A percentile compares a stretch with the other conserved stretches of the same genome.
These are phyloP conservation scores for Chlorella sp. DNA, from an alignment of 139 green algal species.

Conservation along the genomic window DNA sequence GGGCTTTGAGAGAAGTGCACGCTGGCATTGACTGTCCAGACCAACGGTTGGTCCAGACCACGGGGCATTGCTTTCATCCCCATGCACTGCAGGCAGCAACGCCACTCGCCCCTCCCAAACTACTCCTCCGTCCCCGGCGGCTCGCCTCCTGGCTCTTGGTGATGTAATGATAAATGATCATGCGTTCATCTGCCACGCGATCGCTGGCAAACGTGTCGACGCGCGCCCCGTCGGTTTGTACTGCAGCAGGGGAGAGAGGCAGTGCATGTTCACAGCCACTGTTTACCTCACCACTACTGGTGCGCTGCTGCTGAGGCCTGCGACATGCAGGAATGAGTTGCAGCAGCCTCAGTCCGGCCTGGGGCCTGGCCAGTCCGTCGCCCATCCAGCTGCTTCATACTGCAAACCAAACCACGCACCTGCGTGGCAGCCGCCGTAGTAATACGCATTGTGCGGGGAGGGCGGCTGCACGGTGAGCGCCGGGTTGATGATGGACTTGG, in stretches of 20 bases:
- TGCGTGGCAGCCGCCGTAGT: not conserved
- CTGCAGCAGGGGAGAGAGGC: not conserved
- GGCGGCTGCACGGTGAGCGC: constrained; percentile 5
- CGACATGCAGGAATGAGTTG: no score
- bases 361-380: no score
- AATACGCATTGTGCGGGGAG: constrained; percentile 11
- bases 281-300: no score
- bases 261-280: no score
- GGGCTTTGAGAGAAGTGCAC: no score
- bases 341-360: no score
- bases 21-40: no score
- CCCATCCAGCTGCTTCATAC: no score
- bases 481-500: constrained; percentile 1
- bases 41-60: no score
- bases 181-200: not conserved
- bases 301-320: no score
- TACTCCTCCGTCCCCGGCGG: not conserved
- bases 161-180: constrained; percentile 8
- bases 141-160: constrained; percentile 8
- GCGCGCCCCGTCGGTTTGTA: not conserved
- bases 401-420: not conserved
- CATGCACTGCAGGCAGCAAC: no score
- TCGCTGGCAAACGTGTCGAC: not conserved
- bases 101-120: not conserved
- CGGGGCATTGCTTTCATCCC: no score